Evolutionary conservation across 2,329 filamentous ascomycete species (phyloP).

Genomic region (Neodidymelliopsis sp.): DNA sequence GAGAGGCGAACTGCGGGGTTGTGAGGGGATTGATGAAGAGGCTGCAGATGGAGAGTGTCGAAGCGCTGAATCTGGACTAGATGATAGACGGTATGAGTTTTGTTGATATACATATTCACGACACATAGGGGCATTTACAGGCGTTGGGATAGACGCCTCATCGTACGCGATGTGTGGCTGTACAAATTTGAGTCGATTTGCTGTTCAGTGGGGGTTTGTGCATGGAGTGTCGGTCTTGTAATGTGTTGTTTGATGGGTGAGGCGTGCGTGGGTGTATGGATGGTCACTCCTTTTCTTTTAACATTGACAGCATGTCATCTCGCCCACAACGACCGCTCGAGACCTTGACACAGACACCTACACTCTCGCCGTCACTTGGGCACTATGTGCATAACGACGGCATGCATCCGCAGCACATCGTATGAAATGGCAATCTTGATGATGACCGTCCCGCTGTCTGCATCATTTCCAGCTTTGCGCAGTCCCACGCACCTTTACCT

Average conservation of each 20-base stretch:
- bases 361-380: background rate
- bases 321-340: background rate
- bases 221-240: too few species aligned
- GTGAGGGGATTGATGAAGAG: conserved; percentile 34
- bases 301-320: background rate
- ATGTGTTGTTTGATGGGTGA: too few species aligned
- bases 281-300: background rate
- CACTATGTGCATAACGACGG: too few species aligned
- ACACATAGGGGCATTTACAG: conserved; percentile 5
- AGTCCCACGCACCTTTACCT: too few species aligned
- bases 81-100: background rate
- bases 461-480: too few species aligned
- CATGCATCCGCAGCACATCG: too few species aligned
- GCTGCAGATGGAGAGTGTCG: conserved; percentile 35
- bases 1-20: conserved; percentile 29
- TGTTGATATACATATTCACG: background rate
- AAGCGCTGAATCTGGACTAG: conserved; percentile 24
- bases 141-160: conserved; percentile 12
- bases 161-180: conserved; percentile 14
- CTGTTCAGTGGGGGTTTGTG: background rate
- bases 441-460: too few species aligned
- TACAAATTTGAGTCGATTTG: background rate
- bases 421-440: too few species aligned
- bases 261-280: background rate
- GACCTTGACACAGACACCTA: background rate